phyloP scores from a whole-genome alignment of 108 stramenopile genomes.

The Schizochytrium sp. region DNA sequence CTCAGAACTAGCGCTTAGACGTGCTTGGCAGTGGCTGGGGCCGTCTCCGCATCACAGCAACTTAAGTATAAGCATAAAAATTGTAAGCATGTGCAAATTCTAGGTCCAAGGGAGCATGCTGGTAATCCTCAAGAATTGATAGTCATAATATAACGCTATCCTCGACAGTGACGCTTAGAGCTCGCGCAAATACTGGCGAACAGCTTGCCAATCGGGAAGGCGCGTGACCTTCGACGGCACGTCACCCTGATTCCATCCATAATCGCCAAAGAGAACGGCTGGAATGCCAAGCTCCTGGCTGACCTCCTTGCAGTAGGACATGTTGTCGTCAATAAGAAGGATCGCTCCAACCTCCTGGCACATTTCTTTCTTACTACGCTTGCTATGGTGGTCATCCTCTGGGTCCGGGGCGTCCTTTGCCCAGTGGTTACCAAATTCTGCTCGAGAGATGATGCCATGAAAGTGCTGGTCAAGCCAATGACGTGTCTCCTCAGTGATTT shows the following conservation, averaged over 20 bases:
- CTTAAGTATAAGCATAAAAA: too few relatives aligned
- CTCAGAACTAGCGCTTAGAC: too few relatives aligned
- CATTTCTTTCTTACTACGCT: constrained; percentile 73
- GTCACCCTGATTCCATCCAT: constrained; percentile 61
- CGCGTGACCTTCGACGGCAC: background rate
- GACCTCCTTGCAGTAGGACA: constrained; percentile 65
- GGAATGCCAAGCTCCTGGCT: background rate
- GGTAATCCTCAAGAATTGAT: too few relatives aligned
- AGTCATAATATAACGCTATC: too few relatives aligned
- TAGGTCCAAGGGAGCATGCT: too few relatives aligned
- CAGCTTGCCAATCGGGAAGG: background rate
- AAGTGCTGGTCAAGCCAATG: constrained; percentile 70
- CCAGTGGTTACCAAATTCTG: constrained; percentile 77
- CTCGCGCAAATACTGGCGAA: background rate
- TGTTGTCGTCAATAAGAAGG: constrained; percentile 76
- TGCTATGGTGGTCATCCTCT: background rate
- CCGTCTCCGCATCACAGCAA: too few relatives aligned
- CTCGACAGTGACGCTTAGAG: background rate
- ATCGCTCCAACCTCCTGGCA: constrained; percentile 71
- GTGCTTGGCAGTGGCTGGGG: too few relatives aligned
- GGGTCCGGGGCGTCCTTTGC: constrained; percentile 52
- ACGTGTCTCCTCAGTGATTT: constrained; percentile 69
- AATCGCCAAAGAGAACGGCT: constrained; percentile 61
- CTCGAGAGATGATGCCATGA: constrained; percentile 67
- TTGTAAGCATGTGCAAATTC: too few relatives aligned